Conservation (phyloP, 305 asterid genomes). For the Fraxinus angustifolia region DNA sequence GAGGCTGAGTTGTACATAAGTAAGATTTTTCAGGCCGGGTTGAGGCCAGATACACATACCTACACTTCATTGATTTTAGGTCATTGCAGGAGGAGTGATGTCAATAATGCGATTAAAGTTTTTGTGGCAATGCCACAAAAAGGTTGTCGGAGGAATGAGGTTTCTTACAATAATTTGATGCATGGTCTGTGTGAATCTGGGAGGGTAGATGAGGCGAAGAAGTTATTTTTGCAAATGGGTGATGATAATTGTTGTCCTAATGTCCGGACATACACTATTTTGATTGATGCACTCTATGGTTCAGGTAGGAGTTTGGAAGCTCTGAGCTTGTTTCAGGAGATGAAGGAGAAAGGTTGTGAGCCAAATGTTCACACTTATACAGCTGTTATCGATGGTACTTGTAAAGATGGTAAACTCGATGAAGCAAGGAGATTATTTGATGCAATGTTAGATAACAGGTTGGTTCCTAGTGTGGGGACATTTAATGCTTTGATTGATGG, state of each 20-base stretch:
- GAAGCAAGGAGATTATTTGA: slow-evolving; percentile 1
- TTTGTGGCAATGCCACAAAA: slow-evolving; percentile 50
- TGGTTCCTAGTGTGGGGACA: slow-evolving; percentile 45
- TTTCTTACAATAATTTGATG: slow-evolving; percentile 62
- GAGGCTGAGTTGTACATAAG: slow-evolving; percentile 58
- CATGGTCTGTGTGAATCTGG: slow-evolving; percentile 67
- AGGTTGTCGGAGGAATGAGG: slow-evolving; percentile 65
- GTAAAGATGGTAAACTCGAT: slow-evolving; percentile 18
- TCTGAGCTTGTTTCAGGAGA: slow-evolving; percentile 55
- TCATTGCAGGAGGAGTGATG: slow-evolving; percentile 66
- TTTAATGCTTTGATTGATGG: slow-evolving; percentile 72
- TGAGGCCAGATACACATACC: slow-evolving; percentile 71
- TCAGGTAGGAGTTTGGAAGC: slow-evolving; percentile 55
- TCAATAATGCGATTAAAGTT: slow-evolving; percentile 44
- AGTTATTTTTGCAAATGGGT: slow-evolving; percentile 49
- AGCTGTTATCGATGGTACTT: slow-evolving; percentile 53
- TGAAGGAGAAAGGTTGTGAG: slow-evolving; percentile 69
- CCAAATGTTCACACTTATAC: slow-evolving; percentile 77
- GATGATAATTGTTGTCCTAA: slow-evolving; percentile 60
- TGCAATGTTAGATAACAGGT: neutral
- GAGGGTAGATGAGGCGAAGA: slow-evolving; percentile 55
- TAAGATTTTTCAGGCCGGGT: slow-evolving; percentile 59
- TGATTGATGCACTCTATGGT: slow-evolving; percentile 68
- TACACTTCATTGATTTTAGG: slow-evolving; percentile 76
- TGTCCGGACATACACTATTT: slow-evolving; percentile 65